These are phyloP conservation scores for Alternaria alternata DNA, from an alignment of 2,329 filamentous ascomycete genomes.

Conservation along the genomic window DNA sequence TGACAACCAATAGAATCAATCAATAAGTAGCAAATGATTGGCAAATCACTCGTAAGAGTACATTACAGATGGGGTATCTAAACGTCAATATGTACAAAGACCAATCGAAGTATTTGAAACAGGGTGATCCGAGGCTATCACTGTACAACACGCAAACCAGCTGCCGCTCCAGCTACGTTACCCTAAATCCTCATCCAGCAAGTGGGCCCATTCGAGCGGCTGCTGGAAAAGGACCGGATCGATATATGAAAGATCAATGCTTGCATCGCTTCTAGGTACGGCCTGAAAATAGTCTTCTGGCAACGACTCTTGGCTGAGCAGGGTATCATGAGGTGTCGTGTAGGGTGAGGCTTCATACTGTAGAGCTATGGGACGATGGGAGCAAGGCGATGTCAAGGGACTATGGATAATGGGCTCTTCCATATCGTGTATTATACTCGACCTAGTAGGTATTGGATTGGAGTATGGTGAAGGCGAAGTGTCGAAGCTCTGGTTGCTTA, in stretches of 20 bases:
- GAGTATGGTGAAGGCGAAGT: constrained; percentile 5
- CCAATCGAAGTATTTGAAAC: background rate
- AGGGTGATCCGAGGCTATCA: background rate
- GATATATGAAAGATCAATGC: background rate
- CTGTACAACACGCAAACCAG: background rate
- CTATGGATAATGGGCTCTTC: background rate
- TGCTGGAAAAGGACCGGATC: background rate
- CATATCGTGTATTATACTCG: background rate
- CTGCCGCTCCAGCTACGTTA: background rate
- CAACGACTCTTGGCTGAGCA: background rate
- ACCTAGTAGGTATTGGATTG: background rate
- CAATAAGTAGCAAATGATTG: background rate
- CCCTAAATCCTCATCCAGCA: background rate
- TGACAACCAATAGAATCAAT: background rate
- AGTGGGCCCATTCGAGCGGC: background rate
- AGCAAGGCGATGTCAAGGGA: background rate
- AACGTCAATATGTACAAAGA: background rate
- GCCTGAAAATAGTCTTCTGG: background rate
- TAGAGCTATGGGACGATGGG: background rate
- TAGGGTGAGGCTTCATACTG: background rate
- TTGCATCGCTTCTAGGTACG: background rate
- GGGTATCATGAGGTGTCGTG: background rate
- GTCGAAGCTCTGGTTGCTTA: constrained; percentile 4
- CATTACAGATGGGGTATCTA: background rate
- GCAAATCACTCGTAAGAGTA: background rate